These are phyloP conservation scores for Dioszegia crocea DNA, from an alignment of 768 basidiomycete species.

Conservation along the genomic window DNA sequence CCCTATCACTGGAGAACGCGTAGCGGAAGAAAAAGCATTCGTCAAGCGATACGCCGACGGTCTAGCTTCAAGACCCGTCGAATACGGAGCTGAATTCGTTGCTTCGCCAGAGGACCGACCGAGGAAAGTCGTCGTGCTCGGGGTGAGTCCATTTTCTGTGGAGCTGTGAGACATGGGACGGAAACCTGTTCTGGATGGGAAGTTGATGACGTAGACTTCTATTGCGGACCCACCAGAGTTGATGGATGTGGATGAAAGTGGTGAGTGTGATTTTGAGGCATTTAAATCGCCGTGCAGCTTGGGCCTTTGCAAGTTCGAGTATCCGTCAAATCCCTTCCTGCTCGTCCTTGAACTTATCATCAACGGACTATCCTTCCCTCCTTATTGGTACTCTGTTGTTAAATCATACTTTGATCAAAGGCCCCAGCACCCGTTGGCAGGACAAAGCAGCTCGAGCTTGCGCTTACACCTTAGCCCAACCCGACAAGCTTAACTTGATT, in stretches of 20 bases:
- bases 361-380: too few relatives aligned
- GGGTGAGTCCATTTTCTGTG: constrained; percentile 27
- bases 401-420: neutral
- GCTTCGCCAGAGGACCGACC: constrained; percentile 46
- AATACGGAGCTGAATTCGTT: constrained; percentile 41
- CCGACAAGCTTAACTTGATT: constrained; percentile 60
- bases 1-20: constrained; percentile 29
- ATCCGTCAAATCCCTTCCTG: too few relatives aligned
- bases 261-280: constrained; percentile 20
- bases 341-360: too few relatives aligned
- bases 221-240: constrained; percentile 40
- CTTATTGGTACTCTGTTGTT: too few relatives aligned
- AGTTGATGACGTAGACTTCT: constrained; percentile 21
- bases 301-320: too few relatives aligned
- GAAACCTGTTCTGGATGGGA: neutral
- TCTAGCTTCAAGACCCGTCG: constrained; percentile 42
- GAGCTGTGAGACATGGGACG: neutral
- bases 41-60: constrained; percentile 48
- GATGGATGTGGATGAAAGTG: constrained; percentile 32
- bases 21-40: constrained; percentile 47
- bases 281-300: neutral
- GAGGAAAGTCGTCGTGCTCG: constrained; percentile 44
- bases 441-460: neutral
- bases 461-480: neutral
- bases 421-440: neutral